These are phyloP conservation scores for Passiflora organensis DNA, from an alignment of 345 rosid genomes.

Conservation along the genomic window DNA sequence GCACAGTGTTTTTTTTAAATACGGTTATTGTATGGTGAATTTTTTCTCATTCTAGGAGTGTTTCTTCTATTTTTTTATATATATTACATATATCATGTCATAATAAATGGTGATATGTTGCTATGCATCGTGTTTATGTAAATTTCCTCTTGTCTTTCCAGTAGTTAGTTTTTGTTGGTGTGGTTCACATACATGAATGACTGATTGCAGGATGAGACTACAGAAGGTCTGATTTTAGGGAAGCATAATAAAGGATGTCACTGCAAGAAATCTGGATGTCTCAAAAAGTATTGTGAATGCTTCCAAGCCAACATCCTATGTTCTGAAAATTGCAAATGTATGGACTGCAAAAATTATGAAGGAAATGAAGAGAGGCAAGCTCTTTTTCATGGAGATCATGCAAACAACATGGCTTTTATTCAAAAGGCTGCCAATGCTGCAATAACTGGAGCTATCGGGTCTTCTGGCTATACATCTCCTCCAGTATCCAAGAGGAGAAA, in stretches of 20 bases:
- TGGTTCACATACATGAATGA: conserved; percentile 5
- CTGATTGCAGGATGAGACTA: conserved; percentile 65
- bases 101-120: no score
- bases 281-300: conserved; percentile 97
- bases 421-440: conserved; percentile 99
- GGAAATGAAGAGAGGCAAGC: conserved; percentile 98
- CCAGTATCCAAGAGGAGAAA: conserved; percentile 79
- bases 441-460: conserved; percentile 93
- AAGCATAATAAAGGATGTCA: conserved; percentile 99
- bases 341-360: conserved; percentile 96
- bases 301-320: conserved; percentile 97
- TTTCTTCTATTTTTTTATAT: no score
- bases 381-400: conserved; percentile 84
- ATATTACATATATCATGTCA: no score
- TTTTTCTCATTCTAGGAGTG: no score
- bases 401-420: conserved; percentile 74
- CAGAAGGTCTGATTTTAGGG: conserved; percentile 61
- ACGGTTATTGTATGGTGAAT: no score
- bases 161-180: conserved; percentile 1
- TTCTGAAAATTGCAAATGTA: conserved; percentile 93
- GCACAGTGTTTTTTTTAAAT: no score
- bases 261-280: conserved; percentile 98
- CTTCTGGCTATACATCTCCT: conserved; percentile 81
- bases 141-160: neutral
- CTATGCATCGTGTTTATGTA: no score